Conservation (phyloP, 2,329 filamentous ascomycete species). For the Colletotrichum sp. region DNA sequence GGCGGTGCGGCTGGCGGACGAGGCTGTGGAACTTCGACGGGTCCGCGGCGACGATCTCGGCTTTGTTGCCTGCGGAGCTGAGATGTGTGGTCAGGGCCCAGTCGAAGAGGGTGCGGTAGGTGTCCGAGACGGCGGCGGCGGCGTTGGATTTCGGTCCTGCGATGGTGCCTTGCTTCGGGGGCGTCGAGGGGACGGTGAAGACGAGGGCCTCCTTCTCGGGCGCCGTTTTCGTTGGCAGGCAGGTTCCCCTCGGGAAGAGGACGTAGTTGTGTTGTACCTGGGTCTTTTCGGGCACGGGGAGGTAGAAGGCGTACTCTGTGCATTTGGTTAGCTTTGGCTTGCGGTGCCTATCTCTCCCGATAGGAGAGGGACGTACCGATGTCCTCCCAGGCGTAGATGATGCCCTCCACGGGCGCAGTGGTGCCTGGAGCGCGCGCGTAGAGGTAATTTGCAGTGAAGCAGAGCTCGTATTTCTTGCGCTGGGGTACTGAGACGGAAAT, state of each 20-base stretch:
- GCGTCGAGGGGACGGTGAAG: conserved; percentile 65
- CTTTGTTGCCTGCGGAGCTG: conserved; percentile 50
- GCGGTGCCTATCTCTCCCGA: neutral
- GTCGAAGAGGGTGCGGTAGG: conserved; percentile 63
- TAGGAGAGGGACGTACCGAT: conserved; percentile 51
- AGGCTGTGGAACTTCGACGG: conserved; percentile 62
- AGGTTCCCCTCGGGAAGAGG: conserved; percentile 62
- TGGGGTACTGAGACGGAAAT: conserved; percentile 71
- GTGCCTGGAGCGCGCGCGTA: conserved; percentile 62
- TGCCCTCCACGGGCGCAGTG: conserved; percentile 55
- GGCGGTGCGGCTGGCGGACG: conserved; percentile 61
- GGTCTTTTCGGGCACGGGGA: conserved; percentile 69
- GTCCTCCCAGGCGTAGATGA: conserved; percentile 65
- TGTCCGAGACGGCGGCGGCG: conserved; percentile 62
- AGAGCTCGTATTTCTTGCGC: conserved; percentile 71
- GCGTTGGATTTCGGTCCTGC: conserved; percentile 52
- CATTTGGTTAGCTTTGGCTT: neutral
- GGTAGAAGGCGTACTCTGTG: conserved; percentile 65
- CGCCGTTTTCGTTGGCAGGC: conserved; percentile 53
- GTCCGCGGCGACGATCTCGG: conserved; percentile 58
- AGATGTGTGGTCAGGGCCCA: conserved; percentile 64
- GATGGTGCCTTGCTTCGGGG: conserved; percentile 66
- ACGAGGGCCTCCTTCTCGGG: conserved; percentile 62
- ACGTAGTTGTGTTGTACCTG: conserved; percentile 71
- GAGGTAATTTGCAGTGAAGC: conserved; percentile 63